A percentile compares a stretch with the other conserved stretches of the same genome.
Conservation (phyloP, 306 rosid species). For the Mucuna pruriens region DNA sequence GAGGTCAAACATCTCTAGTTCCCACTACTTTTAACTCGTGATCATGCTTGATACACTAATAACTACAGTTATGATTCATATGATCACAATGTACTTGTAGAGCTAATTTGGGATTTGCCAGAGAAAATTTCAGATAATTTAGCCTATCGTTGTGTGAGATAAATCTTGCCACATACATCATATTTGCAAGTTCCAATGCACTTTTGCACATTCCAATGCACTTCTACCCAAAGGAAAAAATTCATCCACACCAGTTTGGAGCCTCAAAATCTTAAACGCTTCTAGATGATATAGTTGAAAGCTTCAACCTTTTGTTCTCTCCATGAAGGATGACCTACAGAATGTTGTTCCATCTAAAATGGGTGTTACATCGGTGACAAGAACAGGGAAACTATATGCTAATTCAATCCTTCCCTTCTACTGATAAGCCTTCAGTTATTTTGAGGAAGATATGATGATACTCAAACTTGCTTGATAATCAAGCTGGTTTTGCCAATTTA, state of each 20-base stretch:
- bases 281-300: conserved; percentile 3
- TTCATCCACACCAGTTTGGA: not conserved
- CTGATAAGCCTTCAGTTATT: conserved; percentile 18
- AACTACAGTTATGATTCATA: not conserved
- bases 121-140: not conserved
- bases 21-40: not conserved
- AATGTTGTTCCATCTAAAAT: not conserved
- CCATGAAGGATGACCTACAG: not conserved
- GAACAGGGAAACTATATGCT: not conserved
- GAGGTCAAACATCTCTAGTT: conserved; percentile 17
- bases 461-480: not conserved
- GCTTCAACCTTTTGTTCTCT: conserved; percentile 3
- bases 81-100: not conserved
- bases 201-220: not conserved
- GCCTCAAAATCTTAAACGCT: not conserved
- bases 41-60: not conserved
- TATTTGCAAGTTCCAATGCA: not conserved
- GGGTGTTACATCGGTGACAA: not conserved
- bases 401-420: not conserved
- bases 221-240: not conserved
- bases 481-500: not conserved
- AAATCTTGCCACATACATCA: not conserved
- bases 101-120: not conserved
- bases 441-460: not conserved
- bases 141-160: not conserved